A percentile compares a stretch with the other conserved stretches of the same genome.
Evolutionary conservation across 2,329 filamentous ascomycete species (phyloP).

Genomic region (Fusarium sp.): DNA sequence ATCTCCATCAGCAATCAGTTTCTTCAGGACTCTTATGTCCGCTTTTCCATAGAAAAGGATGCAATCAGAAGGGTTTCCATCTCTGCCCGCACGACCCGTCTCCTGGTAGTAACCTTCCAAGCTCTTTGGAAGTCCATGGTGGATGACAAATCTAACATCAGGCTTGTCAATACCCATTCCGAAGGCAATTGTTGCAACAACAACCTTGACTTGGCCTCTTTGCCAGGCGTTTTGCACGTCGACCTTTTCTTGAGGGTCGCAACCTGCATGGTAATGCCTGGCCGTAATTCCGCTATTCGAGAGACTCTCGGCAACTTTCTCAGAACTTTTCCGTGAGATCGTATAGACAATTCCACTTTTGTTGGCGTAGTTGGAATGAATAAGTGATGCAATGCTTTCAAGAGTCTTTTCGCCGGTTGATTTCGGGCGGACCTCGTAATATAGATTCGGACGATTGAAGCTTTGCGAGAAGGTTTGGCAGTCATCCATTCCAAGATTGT

Average conservation of each 20-base stretch:
- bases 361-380: conserved; percentile 74
- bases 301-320: conserved; percentile 80
- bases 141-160: conserved; percentile 95
- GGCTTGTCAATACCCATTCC: conserved; percentile 99
- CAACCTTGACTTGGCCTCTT: conserved; percentile 80
- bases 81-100: conserved; percentile 92
- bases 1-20: conserved; percentile 86
- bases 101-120: conserved; percentile 99
- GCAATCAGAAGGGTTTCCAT: conserved; percentile 88
- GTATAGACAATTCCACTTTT: conserved; percentile 95
- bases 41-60: conserved; percentile 88
- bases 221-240: conserved; percentile 87
- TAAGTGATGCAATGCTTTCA: conserved; percentile 70
- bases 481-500: conserved; percentile 84
- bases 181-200: conserved; percentile 98
- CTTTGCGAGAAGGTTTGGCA: conserved; percentile 89
- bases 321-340: conserved; percentile 84
- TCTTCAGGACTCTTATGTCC: conserved; percentile 78
- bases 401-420: conserved; percentile 62
- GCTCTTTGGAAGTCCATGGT: conserved; percentile 92
- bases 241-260: conserved; percentile 75
- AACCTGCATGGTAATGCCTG: conserved; percentile 85
- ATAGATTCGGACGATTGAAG: conserved; percentile 96
- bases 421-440: conserved; percentile 86
- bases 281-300: conserved; percentile 75